Percentiles rank a stretch among this genome's conserved stretches.
These are phyloP conservation scores for Daldinia childiae DNA, from an alignment of 495 filamentous ascomycete genomes.

Conservation along the genomic window DNA sequence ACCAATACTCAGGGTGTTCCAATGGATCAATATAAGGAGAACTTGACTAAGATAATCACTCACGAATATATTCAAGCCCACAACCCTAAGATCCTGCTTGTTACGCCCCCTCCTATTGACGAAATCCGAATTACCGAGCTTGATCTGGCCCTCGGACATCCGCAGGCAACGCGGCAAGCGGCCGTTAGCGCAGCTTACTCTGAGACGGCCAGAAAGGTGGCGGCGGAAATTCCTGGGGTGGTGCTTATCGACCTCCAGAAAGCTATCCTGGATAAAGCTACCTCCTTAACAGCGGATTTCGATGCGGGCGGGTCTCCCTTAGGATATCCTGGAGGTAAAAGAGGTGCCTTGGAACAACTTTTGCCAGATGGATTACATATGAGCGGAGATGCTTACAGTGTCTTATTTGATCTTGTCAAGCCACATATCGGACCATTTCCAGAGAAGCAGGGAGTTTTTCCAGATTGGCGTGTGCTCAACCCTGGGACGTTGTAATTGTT, in stretches of 20 bases:
- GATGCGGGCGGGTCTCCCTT: conserved; percentile 51
- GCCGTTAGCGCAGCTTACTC: conserved; percentile 74
- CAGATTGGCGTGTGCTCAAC: conserved; percentile 54
- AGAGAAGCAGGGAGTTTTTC: conserved; percentile 48
- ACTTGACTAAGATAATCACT: conserved; percentile 72
- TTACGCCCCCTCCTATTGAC: conserved; percentile 83
- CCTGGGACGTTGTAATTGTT: conserved; percentile 33
- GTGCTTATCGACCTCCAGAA: conserved; percentile 79
- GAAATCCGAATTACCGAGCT: conserved; percentile 70
- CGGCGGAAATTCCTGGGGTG: conserved; percentile 64
- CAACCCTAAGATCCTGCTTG: conserved; percentile 74
- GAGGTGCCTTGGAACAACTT: conserved; percentile 57
- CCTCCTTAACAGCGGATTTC: conserved; percentile 51
- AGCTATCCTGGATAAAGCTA: conserved; percentile 70
- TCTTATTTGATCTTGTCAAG: conserved; percentile 58
- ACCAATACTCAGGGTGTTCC: conserved; percentile 75
- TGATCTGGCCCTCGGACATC: conserved; percentile 61
- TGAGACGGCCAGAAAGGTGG: conserved; percentile 72
- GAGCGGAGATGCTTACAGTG: conserved; percentile 59
- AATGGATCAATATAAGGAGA: conserved; percentile 73
- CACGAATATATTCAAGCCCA: conserved; percentile 75
- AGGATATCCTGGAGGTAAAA: conserved; percentile 55
- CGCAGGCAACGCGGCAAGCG: conserved; percentile 66
- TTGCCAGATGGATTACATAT: conserved; percentile 65
- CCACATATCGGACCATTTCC: conserved; percentile 51